Percentiles rank a stretch among this genome's conserved stretches.
Conservation (phyloP, 1,284 basidiomycete genomes). For the Boletus calvinii region DNA sequence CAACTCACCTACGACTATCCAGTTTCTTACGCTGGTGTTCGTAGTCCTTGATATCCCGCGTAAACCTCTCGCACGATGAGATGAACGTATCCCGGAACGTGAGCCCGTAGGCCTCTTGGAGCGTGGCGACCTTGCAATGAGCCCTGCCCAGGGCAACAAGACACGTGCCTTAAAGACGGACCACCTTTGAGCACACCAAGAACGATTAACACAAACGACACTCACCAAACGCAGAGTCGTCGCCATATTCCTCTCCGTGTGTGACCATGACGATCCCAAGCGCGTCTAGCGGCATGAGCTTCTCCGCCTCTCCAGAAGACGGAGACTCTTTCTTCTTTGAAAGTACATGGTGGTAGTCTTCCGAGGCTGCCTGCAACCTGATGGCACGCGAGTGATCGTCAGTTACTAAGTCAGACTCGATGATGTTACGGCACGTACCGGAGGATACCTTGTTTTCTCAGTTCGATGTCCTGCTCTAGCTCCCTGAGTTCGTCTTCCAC, state of each 20-base stretch:
- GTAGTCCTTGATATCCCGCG: constrained; percentile 71
- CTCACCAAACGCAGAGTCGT: constrained; percentile 68
- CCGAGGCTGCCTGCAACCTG: constrained; percentile 62
- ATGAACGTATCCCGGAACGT: constrained; percentile 73
- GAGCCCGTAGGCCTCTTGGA: constrained; percentile 77
- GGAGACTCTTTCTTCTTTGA: constrained; percentile 67
- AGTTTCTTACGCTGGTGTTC: constrained; percentile 72
- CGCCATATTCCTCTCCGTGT: constrained; percentile 80
- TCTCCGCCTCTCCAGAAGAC: constrained; percentile 57
- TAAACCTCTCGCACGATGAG: constrained; percentile 57
- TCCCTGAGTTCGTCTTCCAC: constrained; percentile 62
- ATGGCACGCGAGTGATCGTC: background rate
- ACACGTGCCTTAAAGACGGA: constrained; percentile 51
- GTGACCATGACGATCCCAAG: constrained; percentile 84
- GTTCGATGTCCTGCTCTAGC: constrained; percentile 69
- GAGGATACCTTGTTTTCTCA: constrained; percentile 60
- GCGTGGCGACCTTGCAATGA: constrained; percentile 75
- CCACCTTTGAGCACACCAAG: background rate
- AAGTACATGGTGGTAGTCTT: constrained; percentile 59
- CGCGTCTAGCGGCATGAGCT: constrained; percentile 70
- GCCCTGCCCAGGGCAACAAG: constrained; percentile 75
- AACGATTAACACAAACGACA: constrained; percentile 9
- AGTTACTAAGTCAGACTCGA: background rate
- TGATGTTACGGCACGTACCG: constrained; percentile 43
- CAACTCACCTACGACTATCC: constrained; percentile 69